Evolutionary conservation across 2,329 filamentous ascomycete genomes (phyloP).

Genomic region (Diaporthe vaccinii): DNA sequence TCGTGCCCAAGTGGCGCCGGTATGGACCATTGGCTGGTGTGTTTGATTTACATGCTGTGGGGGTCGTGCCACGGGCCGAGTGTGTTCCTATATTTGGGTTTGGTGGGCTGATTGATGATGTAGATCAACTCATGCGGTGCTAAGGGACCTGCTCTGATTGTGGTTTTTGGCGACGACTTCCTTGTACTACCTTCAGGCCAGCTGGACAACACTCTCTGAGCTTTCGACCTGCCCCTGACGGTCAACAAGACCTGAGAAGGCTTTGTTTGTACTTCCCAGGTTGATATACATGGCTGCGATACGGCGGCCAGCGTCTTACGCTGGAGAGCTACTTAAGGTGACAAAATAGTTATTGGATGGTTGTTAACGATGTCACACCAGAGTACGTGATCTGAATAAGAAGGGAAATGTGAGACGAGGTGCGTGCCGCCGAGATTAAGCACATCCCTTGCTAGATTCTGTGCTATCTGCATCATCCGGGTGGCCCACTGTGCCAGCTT

Average conservation of each 20-base stretch:
- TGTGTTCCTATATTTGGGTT: neutral
- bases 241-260: too few relatives aligned
- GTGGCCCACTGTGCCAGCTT: neutral
- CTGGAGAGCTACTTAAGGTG: neutral
- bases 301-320: neutral
- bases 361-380: neutral
- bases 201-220: neutral
- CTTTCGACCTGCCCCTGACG: too few relatives aligned
- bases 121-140: neutral
- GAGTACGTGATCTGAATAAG: neutral
- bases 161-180: neutral
- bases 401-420: neutral
- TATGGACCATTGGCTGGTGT: neutral
- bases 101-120: neutral
- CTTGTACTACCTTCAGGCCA: neutral
- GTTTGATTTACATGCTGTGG: neutral
- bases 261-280: neutral
- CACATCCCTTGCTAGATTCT: neutral
- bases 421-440: neutral
- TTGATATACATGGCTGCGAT: too few relatives aligned
- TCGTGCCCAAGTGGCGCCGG: neutral
- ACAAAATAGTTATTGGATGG: neutral
- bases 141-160: neutral
- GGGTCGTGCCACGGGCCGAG: neutral
- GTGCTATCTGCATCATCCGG: neutral